Base-by-base conservation (phyloP, 495 filamentous ascomycete genomes). In the Staphylotrichum longicolle region DNA sequence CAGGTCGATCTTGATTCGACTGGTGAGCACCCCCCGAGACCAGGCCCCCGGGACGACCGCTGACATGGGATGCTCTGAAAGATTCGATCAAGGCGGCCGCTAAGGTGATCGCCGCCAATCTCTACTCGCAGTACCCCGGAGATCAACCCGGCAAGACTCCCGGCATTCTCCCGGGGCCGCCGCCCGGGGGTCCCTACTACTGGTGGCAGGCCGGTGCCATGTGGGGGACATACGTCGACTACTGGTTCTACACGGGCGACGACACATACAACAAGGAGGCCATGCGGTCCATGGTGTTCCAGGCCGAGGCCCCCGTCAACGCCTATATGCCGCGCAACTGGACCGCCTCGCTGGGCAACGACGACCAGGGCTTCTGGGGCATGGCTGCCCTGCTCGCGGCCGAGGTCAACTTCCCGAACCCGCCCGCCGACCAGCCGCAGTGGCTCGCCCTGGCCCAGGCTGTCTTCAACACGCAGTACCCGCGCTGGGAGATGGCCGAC, bases 371-470 rank as follows among this genome's bases (percentile, higher is more conserved):
- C 8, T 84, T 87, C 67, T 89, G 87, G 87, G 87, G 75, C 27
- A 81, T 89, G 70, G 80, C 86, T 9, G 86, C 84, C 41, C 85
- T 89, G 83, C 79, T 85, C 4, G 87, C 86, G 8, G 84, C 84
- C 39, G 86, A 89, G 70, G 72, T 83, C 58, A 81, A 82, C 47
- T 88, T 85, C 63, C 82, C 80, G 12, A 78, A 88, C 62, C 86
- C 84, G 7, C 80, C 81, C 6, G 42, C 56, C n/a, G 74, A 70
- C 48, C 62, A 86, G 60, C 87, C 89, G 3, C 82, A 85, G 61
- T 94, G 90, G 89, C 76, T 94, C 4, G 87, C 87, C 4, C 79
- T 94, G 55, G 90, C 88, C n/a, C 88, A 93, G 69, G 88, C 86
- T 8, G 87, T 86, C 5, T 93, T 93, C 74, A 91, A 93, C 72